A percentile compares a stretch with the other conserved stretches of the same genome.
Conservation (phyloP, 1,284 basidiomycete genomes). For the Austropuccinia psidii region DNA sequence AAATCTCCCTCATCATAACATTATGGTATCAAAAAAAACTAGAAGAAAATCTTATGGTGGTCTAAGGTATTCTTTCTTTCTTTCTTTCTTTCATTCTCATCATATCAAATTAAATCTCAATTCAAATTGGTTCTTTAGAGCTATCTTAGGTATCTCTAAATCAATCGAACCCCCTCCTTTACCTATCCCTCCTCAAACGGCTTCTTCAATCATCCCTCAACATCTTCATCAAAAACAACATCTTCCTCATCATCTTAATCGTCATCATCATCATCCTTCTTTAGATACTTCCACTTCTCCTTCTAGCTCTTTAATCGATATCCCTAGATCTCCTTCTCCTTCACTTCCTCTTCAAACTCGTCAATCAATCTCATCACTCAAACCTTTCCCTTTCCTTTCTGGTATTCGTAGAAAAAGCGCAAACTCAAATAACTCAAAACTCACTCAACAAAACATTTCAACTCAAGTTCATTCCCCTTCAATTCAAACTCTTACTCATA, state of each 20-base stretch:
- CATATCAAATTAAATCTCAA: not conserved
- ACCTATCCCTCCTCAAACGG: not conserved
- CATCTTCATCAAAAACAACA: not conserved
- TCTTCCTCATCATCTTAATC: constrained; percentile 1
- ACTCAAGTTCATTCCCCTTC: not conserved
- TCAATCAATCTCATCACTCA: constrained; percentile 9
- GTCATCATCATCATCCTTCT: not conserved
- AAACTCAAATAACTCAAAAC: not conserved
- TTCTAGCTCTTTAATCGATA: not conserved
- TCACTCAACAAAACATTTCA: not conserved
- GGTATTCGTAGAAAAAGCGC: constrained; percentile 22
- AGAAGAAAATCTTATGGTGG: constrained; percentile 29
- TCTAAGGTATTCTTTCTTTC: constrained; percentile 2
- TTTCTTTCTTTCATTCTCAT: not conserved
- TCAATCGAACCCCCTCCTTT: not conserved
- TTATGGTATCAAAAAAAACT: constrained; percentile 3
- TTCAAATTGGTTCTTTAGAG: constrained; percentile 1
- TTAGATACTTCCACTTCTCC: constrained; percentile 10
- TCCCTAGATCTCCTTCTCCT: not conserved
- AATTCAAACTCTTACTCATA: not conserved
- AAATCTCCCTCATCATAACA: too few species aligned
- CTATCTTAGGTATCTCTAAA: constrained; percentile 29
- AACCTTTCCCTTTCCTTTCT: constrained; percentile 28
- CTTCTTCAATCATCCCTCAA: constrained; percentile 7
- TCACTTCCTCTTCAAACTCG: not conserved